Conservation (phyloP, 305 asterid species). For the Withania somnifera region DNA sequence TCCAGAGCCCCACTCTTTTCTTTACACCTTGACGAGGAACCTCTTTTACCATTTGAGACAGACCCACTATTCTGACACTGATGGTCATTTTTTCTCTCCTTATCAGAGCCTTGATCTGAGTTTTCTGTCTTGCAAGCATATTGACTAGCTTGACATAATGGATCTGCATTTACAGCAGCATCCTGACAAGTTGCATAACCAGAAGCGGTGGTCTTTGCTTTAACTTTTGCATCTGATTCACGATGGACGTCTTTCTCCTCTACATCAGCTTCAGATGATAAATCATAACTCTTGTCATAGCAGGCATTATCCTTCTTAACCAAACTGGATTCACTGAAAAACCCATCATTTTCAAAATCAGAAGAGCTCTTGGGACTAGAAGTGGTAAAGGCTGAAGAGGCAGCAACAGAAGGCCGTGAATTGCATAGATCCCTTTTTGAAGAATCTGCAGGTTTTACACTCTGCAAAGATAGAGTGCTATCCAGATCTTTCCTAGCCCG, state of each 20-base stretch:
- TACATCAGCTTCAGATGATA: constrained; percentile 11
- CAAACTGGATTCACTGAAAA: constrained; percentile 20
- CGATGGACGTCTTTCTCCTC: constrained; percentile 8
- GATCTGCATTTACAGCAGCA: neutral
- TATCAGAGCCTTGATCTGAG: constrained; percentile 10
- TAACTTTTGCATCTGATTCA: constrained; percentile 14
- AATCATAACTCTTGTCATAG: constrained; percentile 22
- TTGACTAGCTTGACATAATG: constrained; percentile 10
- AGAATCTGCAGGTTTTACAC: constrained; percentile 28
- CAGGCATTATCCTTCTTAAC: constrained; percentile 30
- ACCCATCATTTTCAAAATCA: constrained; percentile 36
- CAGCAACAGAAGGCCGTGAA: constrained; percentile 52
- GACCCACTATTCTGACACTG: constrained; percentile 6
- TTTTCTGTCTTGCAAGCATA: constrained; percentile 12
- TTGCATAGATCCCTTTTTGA: constrained; percentile 45
- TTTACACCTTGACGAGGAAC: constrained; percentile 15
- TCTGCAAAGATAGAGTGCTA: constrained; percentile 16
- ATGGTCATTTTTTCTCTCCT: constrained; percentile 12
- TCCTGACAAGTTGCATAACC: constrained; percentile 9
- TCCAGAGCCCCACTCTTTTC: constrained; percentile 12
- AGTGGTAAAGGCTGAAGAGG: constrained; percentile 44
- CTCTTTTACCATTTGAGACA: constrained; percentile 13
- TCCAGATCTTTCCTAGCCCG: constrained; percentile 23
- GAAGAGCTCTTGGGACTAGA: constrained; percentile 43
- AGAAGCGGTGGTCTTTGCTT: constrained; percentile 12